Percentiles rank a stretch among this genome's conserved stretches.
phyloP scores from a whole-genome alignment of 352 stramenopile genomes.

The Globisporangium irregulare region DNA sequence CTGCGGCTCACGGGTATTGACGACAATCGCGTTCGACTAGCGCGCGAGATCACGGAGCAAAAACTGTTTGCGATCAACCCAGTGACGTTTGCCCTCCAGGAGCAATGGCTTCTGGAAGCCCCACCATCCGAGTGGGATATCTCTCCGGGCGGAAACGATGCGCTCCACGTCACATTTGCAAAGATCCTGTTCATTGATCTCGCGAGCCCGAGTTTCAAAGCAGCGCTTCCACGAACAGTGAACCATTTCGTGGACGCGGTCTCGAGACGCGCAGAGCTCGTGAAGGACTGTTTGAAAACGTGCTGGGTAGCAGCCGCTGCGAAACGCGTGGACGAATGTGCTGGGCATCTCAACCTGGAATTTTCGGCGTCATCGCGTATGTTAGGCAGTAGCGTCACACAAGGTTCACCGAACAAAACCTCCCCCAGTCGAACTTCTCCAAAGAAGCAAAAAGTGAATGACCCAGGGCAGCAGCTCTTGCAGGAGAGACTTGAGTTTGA shows the following conservation, averaged over 20 bases:
- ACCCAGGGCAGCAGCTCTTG: constrained; percentile 31
- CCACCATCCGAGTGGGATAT: constrained; percentile 76
- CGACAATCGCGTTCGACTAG: constrained; percentile 33
- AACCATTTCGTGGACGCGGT: constrained; percentile 87
- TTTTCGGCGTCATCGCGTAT: background rate
- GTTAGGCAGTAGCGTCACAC: background rate
- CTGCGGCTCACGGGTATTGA: constrained; percentile 78
- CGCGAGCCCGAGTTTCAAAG: constrained; percentile 53
- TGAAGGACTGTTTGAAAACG: constrained; percentile 82
- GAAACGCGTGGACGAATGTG: constrained; percentile 68
- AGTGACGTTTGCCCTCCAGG: constrained; percentile 84
- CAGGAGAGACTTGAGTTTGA: constrained; percentile 56
- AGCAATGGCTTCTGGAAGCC: constrained; percentile 82
- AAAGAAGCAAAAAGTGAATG: constrained; percentile 20
- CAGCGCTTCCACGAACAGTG: constrained; percentile 71
- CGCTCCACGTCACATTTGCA: constrained; percentile 40
- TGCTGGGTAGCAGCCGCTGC: constrained; percentile 78
- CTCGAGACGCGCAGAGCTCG: constrained; percentile 67
- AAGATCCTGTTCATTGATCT: constrained; percentile 86
- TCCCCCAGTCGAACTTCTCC: constrained; percentile 1
- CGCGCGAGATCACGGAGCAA: constrained; percentile 44
- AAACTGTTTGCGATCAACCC: constrained; percentile 71
- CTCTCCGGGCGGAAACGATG: constrained; percentile 24
- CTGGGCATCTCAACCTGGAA: constrained; percentile 34
- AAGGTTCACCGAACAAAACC: constrained; percentile 7